These are phyloP conservation scores for Ustilago loliicola DNA, from an alignment of 1,284 basidiomycete genomes.

Conservation along the genomic window DNA sequence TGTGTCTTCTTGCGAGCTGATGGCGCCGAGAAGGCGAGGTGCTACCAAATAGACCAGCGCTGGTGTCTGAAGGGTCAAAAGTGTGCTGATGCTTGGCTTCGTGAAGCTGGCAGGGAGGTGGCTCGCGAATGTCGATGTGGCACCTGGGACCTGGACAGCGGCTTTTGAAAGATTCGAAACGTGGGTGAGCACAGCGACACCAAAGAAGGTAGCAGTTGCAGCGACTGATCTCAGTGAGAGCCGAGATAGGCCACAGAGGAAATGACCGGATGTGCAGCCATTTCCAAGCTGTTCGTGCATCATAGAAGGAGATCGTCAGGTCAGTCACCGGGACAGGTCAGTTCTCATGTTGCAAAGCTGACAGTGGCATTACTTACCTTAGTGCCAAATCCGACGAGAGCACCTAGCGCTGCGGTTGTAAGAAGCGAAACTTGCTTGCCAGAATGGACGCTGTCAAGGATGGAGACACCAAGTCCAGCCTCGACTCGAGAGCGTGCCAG, in stretches of 20 bases:
- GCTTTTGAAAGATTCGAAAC: conserved; percentile 21
- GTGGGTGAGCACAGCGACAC: conserved; percentile 63
- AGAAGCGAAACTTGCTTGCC: conserved; percentile 8
- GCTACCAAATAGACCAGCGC: conserved; percentile 48
- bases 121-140: conserved; percentile 5
- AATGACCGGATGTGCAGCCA: conserved; percentile 68
- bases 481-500: conserved; percentile 46
- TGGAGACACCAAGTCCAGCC: conserved; percentile 35
- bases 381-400: conserved; percentile 64
- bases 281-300: conserved; percentile 52
- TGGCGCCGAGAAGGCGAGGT: conserved; percentile 9
- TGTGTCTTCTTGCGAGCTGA: neutral
- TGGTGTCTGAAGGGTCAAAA: conserved; percentile 58
- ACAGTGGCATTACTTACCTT: conserved; percentile 49
- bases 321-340: neutral
- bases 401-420: conserved; percentile 31
- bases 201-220: conserved; percentile 65
- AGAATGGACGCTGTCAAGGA: conserved; percentile 52
- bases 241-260: conserved; percentile 67
- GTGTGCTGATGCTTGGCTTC: conserved; percentile 27
- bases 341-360: too few relatives aligned
- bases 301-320: neutral
- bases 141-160: neutral
- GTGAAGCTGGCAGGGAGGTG: conserved; percentile 31
- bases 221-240: conserved; percentile 61